Base-by-base conservation (phyloP, 495 filamentous ascomycete genomes). In the Neohortaea acidophila region DNA sequence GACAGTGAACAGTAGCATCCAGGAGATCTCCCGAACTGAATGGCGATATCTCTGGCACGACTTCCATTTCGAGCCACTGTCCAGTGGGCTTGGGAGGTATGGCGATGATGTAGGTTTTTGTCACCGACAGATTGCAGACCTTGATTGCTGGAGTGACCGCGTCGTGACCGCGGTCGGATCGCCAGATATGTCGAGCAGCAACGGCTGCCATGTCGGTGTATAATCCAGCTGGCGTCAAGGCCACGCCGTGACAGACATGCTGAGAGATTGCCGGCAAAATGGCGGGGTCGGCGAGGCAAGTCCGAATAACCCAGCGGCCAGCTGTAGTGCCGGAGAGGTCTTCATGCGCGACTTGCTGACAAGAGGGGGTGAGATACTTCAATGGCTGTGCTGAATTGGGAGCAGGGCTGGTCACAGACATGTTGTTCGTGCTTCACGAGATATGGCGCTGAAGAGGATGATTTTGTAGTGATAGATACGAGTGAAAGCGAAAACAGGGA, bases 171-270 rank as follows among this genome's bases (percentile, higher is more conserved):
- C 55, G 47, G 7, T 64, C 43, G 19, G 61, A 43, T 30, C 53
- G 57, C 48, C 60, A 62, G 13, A 65, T 38, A 34, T 68, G 59
- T 28, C 64, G 53, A 22, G 55, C 58, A 20, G 58, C 45, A 2
- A 59, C 64, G 47, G 63, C 44, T 10, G 62, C 61, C 61, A 65
- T 64, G 36, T 68, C 64, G 10, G 55, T 61, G 41, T 65, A 65
- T 19, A 67, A 49, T 1, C 59, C 60, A 6, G 57, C 58, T 15
- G 60, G 57, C 42, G 53, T 57, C 3, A 63, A 48, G 10, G 56
- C 41, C 13, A 47, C 47, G 32, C 45, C 50, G 36, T 61, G 59
- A 39, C 60, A 53, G 13, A 54, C 45, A 36, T 63, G 60, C 13
- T 57, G 59, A 17, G 22, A 45, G 33, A 62, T 54, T 13, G 47